Evolutionary conservation across 352 stramenopile species (phyloP).

Genomic region (Phytophthora fragariaefolia): DNA sequence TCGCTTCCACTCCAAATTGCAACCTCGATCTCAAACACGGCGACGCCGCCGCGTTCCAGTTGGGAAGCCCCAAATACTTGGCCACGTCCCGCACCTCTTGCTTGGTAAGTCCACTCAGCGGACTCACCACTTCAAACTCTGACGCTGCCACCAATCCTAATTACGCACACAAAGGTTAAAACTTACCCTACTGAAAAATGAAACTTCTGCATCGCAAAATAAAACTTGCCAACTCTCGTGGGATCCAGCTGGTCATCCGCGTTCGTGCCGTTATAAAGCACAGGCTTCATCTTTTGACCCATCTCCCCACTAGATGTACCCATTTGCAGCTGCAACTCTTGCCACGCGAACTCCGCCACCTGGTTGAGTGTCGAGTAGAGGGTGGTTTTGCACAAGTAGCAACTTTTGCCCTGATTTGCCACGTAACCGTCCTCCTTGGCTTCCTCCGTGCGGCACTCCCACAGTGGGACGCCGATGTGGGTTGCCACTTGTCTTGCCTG

Average conservation of each 20-base stretch:
- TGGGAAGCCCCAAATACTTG: conserved; percentile 92
- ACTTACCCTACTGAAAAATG: not conserved
- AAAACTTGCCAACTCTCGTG: conserved; percentile 78
- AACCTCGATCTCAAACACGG: conserved; percentile 96
- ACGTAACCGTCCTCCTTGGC: conserved; percentile 89
- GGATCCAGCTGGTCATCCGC: conserved; percentile 94
- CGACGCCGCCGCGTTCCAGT: conserved; percentile 96
- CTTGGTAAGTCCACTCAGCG: conserved; percentile 92
- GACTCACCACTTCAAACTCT: conserved; percentile 94
- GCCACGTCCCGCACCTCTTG: conserved; percentile 86
- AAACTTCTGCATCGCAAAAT: not conserved
- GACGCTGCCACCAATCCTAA: conserved; percentile 91
- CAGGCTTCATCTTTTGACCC: conserved; percentile 24
- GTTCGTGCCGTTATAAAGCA: conserved; percentile 98
- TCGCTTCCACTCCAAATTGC: conserved; percentile 94
- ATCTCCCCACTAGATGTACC: not conserved
- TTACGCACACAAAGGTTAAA: conserved; percentile 10
- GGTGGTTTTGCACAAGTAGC: conserved; percentile 98
- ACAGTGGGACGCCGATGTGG: conserved; percentile 91
- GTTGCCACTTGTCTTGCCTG: conserved; percentile 88
- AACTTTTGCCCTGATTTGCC: conserved; percentile 94
- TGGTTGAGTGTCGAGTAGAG: conserved; percentile 95
- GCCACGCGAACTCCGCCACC: conserved; percentile 75
- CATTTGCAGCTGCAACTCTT: conserved; percentile 33
- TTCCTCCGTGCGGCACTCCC: conserved; percentile 90